These are phyloP conservation scores for Larix sibirica DNA, from an alignment of 83 land plant genomes.

Conservation along the genomic window DNA sequence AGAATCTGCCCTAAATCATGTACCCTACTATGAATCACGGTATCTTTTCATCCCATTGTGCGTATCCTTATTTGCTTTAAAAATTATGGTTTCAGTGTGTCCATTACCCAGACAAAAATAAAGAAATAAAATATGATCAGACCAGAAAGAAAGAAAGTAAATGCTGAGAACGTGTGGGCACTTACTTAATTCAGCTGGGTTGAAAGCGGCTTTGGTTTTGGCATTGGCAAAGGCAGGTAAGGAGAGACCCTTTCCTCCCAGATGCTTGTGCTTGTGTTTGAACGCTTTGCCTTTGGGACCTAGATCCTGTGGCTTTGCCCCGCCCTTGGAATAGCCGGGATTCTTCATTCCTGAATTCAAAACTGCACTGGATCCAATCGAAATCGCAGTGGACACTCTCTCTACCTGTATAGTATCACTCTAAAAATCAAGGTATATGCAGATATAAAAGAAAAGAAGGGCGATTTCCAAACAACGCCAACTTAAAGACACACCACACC, in stretches of 20 bases:
- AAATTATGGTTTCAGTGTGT: not conserved
- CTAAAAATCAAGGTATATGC: no score
- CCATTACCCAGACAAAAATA: not conserved
- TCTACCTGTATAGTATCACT: no score
- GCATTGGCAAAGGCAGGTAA: slow-evolving; percentile 52
- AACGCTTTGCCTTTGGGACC: not conserved
- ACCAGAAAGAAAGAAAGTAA: not conserved
- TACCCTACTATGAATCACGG: not conserved
- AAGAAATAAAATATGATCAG: not conserved
- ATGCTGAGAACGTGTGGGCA: not conserved
- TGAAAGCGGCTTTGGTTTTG: slow-evolving; percentile 37
- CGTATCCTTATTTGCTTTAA: not conserved
- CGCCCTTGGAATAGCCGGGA: not conserved
- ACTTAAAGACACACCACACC: no score
- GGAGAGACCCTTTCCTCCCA: slow-evolving; percentile 49
- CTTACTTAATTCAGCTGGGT: slow-evolving; percentile 54
- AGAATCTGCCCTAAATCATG: not conserved
- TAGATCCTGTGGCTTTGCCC: not conserved
- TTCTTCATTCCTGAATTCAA: not conserved
- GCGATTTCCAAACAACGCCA: no score
- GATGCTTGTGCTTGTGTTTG: slow-evolving; percentile 6
- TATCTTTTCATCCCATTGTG: not conserved
- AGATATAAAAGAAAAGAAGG: no score
- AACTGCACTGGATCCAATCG: no score
- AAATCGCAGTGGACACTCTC: no score